These are phyloP conservation scores for Saussurea involucrata DNA, from an alignment of 129 eudicot genomes.

Conservation along the genomic window DNA sequence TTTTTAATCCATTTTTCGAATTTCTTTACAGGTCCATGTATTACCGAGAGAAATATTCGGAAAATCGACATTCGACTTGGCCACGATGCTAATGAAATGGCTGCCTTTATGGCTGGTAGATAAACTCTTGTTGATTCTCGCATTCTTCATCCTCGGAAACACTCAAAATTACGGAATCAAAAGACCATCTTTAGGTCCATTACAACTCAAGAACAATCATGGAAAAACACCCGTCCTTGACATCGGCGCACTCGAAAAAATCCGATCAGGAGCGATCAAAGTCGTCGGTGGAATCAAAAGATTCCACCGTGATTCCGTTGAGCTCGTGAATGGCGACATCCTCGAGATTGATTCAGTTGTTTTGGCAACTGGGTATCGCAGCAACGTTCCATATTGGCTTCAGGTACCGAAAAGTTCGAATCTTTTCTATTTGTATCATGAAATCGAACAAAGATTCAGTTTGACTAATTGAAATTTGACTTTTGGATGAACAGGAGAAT, in stretches of 20 bases:
- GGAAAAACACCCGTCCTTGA: slow-evolving; percentile 86
- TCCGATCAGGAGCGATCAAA: slow-evolving; percentile 56
- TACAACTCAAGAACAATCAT: slow-evolving; percentile 50
- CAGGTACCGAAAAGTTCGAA: slow-evolving; percentile 54
- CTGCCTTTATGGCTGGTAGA: slow-evolving; percentile 72
- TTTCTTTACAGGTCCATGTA: slow-evolving; percentile 59
- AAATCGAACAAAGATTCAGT: background rate
- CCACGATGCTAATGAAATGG: slow-evolving; percentile 68
- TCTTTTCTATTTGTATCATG: slow-evolving; percentile 6
- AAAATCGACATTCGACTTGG: slow-evolving; percentile 64
- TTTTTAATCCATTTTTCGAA: slow-evolving; percentile 7
- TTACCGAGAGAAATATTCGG: slow-evolving; percentile 64
- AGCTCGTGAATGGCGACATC: slow-evolving; percentile 57
- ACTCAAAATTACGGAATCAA: slow-evolving; percentile 58
- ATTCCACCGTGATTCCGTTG: slow-evolving; percentile 43
- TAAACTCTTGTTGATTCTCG: slow-evolving; percentile 37
- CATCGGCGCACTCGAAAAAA: slow-evolving; percentile 67
- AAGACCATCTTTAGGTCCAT: slow-evolving; percentile 69
- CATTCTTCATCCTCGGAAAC: slow-evolving; percentile 70
- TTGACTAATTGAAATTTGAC: slow-evolving; percentile 4
- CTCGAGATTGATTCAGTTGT: slow-evolving; percentile 63
- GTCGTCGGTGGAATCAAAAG: slow-evolving; percentile 66
- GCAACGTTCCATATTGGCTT: slow-evolving; percentile 92
- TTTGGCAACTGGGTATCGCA: slow-evolving; percentile 83
- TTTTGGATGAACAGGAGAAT: slow-evolving; percentile 47